Base-by-base conservation (phyloP, 208 protist species). In the Trichomonas vaginalis region DNA sequence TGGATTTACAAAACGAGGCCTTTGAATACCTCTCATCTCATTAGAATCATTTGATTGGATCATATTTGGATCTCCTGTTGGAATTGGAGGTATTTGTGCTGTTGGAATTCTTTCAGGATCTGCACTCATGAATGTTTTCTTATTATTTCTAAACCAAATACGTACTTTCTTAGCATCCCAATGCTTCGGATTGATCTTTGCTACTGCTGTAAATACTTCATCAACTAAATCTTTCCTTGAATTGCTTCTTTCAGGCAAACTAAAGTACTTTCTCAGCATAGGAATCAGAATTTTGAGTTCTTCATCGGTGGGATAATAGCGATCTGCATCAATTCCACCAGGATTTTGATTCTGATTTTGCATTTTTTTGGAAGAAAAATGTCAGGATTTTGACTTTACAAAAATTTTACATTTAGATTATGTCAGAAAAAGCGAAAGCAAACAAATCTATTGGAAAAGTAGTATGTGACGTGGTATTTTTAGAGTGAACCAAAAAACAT, bases 81-180 rank as follows among this genome's bases (percentile, higher is more conserved):
- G 17, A 10, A n/a, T 27, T 6, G 82, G 82, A n/a, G 23, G 42
- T 39, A 51, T 39, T 51, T 51, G 23, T 51, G 45, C 40, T 1
- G 86, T 92, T 56, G 45, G 86, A 56, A 92, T 92, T 51, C 86
- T 0, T 23, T 40, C n/a, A 48, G 40, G 82, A 88, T 88, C 15
- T 92, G 17, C n/a, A 32, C 45, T 40, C 0, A 51, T 10, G 9
- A 12, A 48, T 39, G 27, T 15, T 35, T 48, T 92, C 45, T 92
- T 92, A 32, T 92, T 92, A 42, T 92, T 92, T 23, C n/a, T 92
- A 51, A 92, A 92, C 86, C 86, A 92, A 51, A 92, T 1, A 27
- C 86, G 86, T 8, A 92, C 45, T 92, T 92, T 92, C 27, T 39
- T 35, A 0, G 17, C 15, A 39, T 23, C 17, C 86, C 86, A 92